Base-by-base conservation (phyloP, 345 rosid species). In the Xanthoceras sorbifolium region DNA sequence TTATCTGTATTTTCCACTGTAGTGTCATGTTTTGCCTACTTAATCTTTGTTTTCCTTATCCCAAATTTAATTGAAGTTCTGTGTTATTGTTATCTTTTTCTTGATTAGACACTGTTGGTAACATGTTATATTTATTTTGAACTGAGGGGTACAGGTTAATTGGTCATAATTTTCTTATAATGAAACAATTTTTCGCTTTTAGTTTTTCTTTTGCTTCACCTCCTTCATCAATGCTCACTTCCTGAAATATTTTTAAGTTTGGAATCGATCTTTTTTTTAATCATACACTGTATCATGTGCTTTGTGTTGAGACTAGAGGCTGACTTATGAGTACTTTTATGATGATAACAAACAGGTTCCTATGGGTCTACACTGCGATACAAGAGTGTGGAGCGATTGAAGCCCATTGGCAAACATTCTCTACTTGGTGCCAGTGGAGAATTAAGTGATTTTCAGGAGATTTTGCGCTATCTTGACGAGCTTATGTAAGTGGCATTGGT, bases 351-450 rank as follows among this genome's bases (percentile, higher is more conserved):
- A 46, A 42, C 86, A 96, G 99, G 93, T 75, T 96, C 99, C 15
- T 96, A 96, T 87, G 99, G 99, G 64, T 96, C 97, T 25, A 96
- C 99, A 20, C 78, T 96, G 77, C 86, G 98, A 57, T 96, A 91
- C 90, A 96, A 96, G 87, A 90, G 89, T 72, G 90, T 96, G 67
- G 98, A 92, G 87, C 85, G 99, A 40, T 75, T 96, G 79, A 89
- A 90, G 86, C 84, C 97, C 28, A 82, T 96, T 69, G 99, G 99
- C 40, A 92, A 92, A 83, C 98, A 96, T 78, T 96, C 99, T 81
- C 93, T 96, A 75, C 89, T 96, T 11, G 99, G 99, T 66, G 99
- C 97, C 25, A 90, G 98, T 31, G 99, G 99, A 79, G 99, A 96
- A 80, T 84, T 93, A 50, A 96, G 99, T 66, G 99, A 96, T 88